A percentile compares a stretch with the other conserved stretches of the same genome.
Evolutionary conservation across 257 asterid genomes (phyloP).

Genomic region (Knoxia roxburghii): DNA sequence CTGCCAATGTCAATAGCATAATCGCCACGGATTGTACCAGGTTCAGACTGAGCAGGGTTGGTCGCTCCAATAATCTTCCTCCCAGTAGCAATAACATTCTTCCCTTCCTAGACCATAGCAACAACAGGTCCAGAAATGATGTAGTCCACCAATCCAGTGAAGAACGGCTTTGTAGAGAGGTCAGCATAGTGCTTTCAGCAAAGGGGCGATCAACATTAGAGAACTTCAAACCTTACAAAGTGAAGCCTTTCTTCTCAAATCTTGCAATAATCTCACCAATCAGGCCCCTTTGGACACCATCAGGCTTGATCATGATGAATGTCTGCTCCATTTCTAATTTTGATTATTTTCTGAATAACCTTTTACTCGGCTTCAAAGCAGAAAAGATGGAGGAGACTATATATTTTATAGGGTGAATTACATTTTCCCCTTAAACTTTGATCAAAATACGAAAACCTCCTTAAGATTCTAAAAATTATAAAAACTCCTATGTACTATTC

Average conservation of each 20-base stretch:
- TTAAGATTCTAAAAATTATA: no score
- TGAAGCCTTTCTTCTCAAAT: slow-evolving; percentile 93
- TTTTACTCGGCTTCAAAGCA: no score
- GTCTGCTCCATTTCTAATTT: no score
- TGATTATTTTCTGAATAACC: no score
- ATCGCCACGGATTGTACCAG: slow-evolving; percentile 97
- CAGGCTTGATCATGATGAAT: no score
- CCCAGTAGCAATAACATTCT: slow-evolving; percentile 77
- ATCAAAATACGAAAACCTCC: no score
- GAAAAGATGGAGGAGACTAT: no score
- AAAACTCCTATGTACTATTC: no score
- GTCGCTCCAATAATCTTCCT: slow-evolving; percentile 96
- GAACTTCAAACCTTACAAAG: slow-evolving; percentile 92
- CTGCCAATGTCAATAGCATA: slow-evolving; percentile 86
- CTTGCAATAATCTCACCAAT: slow-evolving; percentile 90
- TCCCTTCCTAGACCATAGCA: slow-evolving; percentile 99
- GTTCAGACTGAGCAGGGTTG: slow-evolving; percentile 87
- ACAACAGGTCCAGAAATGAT: slow-evolving; percentile 88
- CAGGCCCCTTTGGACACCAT: no score
- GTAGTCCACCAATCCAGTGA: slow-evolving; percentile 75
- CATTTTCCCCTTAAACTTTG: no score
- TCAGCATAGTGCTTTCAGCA: slow-evolving; percentile 93
- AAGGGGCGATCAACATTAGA: slow-evolving; percentile 74
- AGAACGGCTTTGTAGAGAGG: slow-evolving; percentile 89
- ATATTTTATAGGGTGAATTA: no score